Evolutionary conservation across 345 rosid species (phyloP), one percentile per base, ranked within the genome.

Genomic region (Gynandropsis gynandra): DNA sequence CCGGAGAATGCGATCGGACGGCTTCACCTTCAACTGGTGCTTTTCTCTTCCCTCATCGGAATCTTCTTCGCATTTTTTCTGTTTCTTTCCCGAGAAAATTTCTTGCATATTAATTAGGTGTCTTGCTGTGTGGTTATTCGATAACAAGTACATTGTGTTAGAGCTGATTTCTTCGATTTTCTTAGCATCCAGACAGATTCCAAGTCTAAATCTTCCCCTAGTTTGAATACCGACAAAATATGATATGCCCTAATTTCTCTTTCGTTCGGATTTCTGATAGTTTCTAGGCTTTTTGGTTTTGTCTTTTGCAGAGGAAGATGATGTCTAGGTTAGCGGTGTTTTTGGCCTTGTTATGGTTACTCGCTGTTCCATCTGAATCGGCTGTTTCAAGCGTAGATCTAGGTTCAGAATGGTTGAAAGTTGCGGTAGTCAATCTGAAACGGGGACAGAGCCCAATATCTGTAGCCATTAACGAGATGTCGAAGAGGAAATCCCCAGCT

Each of bases 381-480:
- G 97, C 97, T 3, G 95, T 88, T 43, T 74, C 81, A 33, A 87
- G 97, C 70, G 58, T 92, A 74, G 99, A 93, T 88, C 88, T 93
- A 53, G 99, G 99, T 9, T 81, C 99, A 1, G 97, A 93, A 72
- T 93, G 83, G 90, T 10, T 85, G 8, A 93, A 88, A 69, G 94
- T 87, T 16, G 94, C 95, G 0, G 97, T 93, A 3, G 97, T 93
- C 32, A 88, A 88, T 63, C 78, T 88, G 7, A 81, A 75, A 66
- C 84, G 76, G 1, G 95, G 97, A 19, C 99, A 93, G 69, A 76
- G 75, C 38, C 99, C 99, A 1, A 92, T 92, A 50, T 76, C 88
- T 7, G 66, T 93, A 43, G 99, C 97, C 13, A 93, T 93, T 46
- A 93, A 93, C 46, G 99, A 93, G 76, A 93, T 88, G 99, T 93